Evolutionary conservation across 2,329 filamentous ascomycete genomes (phyloP), one percentile per base, ranked within the genome.

Genomic region (Microdochium trichocladiopsis): DNA sequence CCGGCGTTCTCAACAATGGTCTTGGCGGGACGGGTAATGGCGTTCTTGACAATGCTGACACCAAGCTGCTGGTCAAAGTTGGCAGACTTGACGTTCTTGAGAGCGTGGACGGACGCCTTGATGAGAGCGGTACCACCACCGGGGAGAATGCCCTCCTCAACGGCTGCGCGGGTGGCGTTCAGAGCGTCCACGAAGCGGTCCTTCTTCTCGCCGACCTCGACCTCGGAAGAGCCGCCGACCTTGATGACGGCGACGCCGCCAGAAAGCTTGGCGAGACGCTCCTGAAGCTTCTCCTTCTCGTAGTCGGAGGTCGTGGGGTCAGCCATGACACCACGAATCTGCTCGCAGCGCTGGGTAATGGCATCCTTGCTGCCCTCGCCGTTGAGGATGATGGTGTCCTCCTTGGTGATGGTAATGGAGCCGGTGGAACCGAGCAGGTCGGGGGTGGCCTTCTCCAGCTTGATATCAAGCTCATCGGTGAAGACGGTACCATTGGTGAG

Each of bases 251-350:
- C 94, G 64, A 99, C 94, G 82, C 94, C 94, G 59, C 94, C 94
- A 61, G 94, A 97, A 61, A 99, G 89, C 86, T 99, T 99, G 63
- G 94, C 94, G 56, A 99, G 89, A 77, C 94, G 94, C 82, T 99
- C 94, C 79, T 97, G 94, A 60, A 99, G 90, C 86, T 99, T 99
- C 88, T 99, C 94, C 84, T 96, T 97, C 84, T 99, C 94, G 77
- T 99, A 99, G 69, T 99, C 94, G 49, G 92, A 96, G 59, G 94
- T 99, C 63, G 83, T 86, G 60, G 93, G 88, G 77, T 99, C 94
- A 57, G 79, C 82, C 79, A 96, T 96, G 74, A 97, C 91, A 62
- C 93, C 92, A 63, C 94, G 92, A 75, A 99, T 99, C 81, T 99
- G 94, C 78, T 99, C 94, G 76, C 94, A 97, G 70, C 94, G 89